Percentiles rank a stretch among this genome's conserved stretches.
phyloP scores from a whole-genome alignment of 2,329 filamentous ascomycete genomes.

The Camillea tinctor region DNA sequence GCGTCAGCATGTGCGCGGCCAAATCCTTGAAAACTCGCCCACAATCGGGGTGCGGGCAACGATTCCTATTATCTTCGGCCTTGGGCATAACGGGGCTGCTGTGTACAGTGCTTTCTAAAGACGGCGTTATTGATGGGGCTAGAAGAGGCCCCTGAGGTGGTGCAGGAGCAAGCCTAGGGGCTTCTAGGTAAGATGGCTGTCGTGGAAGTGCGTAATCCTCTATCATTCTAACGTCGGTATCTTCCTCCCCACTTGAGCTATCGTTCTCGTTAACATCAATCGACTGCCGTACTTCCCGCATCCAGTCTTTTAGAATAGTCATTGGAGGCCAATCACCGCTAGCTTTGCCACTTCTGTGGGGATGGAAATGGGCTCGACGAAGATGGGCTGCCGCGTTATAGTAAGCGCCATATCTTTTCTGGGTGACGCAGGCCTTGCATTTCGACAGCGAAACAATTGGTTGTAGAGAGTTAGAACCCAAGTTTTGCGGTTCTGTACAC shows the following conservation, averaged over 20 bases:
- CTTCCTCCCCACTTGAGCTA: constrained; percentile 53
- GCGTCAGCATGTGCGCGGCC: constrained; percentile 92
- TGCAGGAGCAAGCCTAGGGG: constrained; percentile 33
- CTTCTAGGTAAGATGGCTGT: constrained; percentile 32
- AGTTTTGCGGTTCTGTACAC: constrained; percentile 49
- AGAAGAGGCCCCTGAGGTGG: constrained; percentile 32
- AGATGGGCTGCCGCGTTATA: constrained; percentile 61
- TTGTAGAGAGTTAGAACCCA: constrained; percentile 39
- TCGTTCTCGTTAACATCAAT: constrained; percentile 46
- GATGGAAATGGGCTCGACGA: constrained; percentile 56
- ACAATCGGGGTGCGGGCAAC: constrained; percentile 81
- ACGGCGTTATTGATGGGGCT: constrained; percentile 32
- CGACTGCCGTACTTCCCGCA: constrained; percentile 56
- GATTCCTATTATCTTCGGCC: constrained; percentile 36
- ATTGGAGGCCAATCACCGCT: constrained; percentile 60
- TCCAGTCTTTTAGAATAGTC: constrained; percentile 59
- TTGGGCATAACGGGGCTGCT: constrained; percentile 33
- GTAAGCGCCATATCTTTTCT: constrained; percentile 58
- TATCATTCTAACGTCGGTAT: constrained; percentile 40
- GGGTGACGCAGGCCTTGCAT: constrained; percentile 56
- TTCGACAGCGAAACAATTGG: constrained; percentile 53
- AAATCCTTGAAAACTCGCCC: constrained; percentile 86
- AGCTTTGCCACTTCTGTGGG: constrained; percentile 54
- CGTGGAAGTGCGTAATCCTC: constrained; percentile 49
- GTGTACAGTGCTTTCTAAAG: constrained; percentile 33